Conservation (phyloP, 495 filamentous ascomycete species). For the Aspergillus sclerotiicarbonarius region DNA sequence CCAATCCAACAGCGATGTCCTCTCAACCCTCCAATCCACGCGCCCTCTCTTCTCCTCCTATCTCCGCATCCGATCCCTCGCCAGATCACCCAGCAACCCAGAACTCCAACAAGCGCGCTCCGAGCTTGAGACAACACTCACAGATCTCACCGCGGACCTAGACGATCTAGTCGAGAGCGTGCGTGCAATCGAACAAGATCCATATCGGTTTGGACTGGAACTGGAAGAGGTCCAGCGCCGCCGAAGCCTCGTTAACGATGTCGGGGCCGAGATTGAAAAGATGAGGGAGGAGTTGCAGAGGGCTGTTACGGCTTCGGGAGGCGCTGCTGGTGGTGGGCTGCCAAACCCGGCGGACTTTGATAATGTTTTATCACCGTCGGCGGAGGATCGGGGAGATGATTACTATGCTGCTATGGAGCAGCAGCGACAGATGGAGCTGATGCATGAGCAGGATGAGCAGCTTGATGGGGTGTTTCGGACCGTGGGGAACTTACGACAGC, state of each 20-base stretch:
- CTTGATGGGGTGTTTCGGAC: conserved; percentile 90
- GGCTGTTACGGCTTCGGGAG: conserved; percentile 37
- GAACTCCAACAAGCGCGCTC: conserved; percentile 80
- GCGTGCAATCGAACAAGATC: conserved; percentile 82
- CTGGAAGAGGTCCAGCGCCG: conserved; percentile 78
- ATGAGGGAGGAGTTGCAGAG: conserved; percentile 80
- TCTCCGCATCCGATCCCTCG: conserved; percentile 88
- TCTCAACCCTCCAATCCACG: conserved; percentile 71
- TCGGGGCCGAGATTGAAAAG: conserved; percentile 81
- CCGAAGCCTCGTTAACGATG: conserved; percentile 80
- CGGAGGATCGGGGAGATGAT: conserved; percentile 56
- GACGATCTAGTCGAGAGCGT: conserved; percentile 87
- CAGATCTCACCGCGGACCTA: conserved; percentile 79
- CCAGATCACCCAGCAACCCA: conserved; percentile 67
- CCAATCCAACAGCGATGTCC: conserved; percentile 66
- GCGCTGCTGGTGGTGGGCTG: conserved; percentile 37
- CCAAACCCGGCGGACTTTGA: conserved; percentile 74
- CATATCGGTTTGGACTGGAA: conserved; percentile 84
- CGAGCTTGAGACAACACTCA: conserved; percentile 77
- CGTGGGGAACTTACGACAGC: conserved; percentile 81
- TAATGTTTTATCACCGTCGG: conserved; percentile 30
- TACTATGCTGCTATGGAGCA: conserved; percentile 85
- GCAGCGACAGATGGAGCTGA: conserved; percentile 83
- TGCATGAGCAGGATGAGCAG: conserved; percentile 92
- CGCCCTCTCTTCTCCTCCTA: conserved; percentile 90